Evolutionary conservation across 2,329 filamentous ascomycete genomes (phyloP).

Genomic region (Trichoderma koningii): DNA sequence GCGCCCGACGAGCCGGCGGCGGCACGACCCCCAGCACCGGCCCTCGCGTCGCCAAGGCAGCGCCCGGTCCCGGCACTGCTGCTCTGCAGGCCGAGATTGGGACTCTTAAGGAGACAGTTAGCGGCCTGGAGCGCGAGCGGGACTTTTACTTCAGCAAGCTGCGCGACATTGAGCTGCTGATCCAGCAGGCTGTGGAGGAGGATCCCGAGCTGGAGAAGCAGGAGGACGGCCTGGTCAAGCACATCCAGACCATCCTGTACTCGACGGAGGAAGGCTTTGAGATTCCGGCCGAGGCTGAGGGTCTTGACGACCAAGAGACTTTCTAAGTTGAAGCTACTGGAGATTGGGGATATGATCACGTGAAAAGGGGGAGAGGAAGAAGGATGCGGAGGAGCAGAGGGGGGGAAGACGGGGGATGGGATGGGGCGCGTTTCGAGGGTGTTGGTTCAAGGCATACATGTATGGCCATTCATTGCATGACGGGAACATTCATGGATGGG

Average conservation of each 20-base stretch:
- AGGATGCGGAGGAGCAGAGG: conserved; percentile 21
- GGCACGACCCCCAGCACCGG: conserved; percentile 65
- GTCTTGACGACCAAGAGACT: conserved; percentile 75
- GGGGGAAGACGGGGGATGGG: neutral
- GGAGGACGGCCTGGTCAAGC: conserved; percentile 87
- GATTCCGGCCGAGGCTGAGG: conserved; percentile 79
- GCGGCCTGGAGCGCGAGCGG: conserved; percentile 88
- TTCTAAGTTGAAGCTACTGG: conserved; percentile 52
- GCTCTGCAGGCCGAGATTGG: conserved; percentile 83
- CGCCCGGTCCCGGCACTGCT: conserved; percentile 60
- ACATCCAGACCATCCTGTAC: conserved; percentile 95
- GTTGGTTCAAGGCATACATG: conserved; percentile 13
- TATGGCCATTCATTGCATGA: conserved; percentile 23
- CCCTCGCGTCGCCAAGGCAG: conserved; percentile 47
- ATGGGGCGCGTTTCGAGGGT: neutral
- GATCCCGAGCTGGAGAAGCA: conserved; percentile 93
- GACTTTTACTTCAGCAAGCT: conserved; percentile 99
- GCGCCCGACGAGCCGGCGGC: conserved; percentile 55
- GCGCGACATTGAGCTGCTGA: conserved; percentile 89
- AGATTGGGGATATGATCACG: neutral
- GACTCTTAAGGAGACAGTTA: conserved; percentile 92
- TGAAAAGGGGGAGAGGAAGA: neutral
- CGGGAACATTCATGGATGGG: conserved; percentile 10
- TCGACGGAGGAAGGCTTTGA: conserved; percentile 93
- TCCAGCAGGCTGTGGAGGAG: conserved; percentile 90